Evolutionary conservation across 805 yeast genomes (phyloP).

Genomic region (Barnettozyma californica): DNA sequence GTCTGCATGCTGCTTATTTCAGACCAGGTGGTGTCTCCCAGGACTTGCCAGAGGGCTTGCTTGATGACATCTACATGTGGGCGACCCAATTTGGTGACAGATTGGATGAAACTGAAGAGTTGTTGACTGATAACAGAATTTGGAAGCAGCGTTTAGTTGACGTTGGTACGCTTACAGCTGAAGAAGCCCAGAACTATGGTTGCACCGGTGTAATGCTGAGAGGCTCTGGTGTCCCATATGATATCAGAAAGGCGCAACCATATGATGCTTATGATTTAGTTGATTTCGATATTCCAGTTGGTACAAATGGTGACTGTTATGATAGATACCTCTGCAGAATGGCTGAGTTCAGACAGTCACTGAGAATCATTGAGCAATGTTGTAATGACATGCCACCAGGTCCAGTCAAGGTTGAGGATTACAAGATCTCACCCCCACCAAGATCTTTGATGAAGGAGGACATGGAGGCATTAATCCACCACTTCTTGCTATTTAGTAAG

Average conservation of each 20-base stretch:
- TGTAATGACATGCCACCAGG: conserved; percentile 90
- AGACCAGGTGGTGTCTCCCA: conserved; percentile 92
- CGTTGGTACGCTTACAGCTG: conserved; percentile 78
- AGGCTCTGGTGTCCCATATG: conserved; percentile 87
- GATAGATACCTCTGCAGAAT: conserved; percentile 85
- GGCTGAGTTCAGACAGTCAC: conserved; percentile 89
- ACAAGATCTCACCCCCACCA: conserved; percentile 79
- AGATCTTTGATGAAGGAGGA: conserved; percentile 81
- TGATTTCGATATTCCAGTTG: conserved; percentile 85
- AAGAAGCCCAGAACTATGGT: conserved; percentile 78
- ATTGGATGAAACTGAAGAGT: conserved; percentile 84
- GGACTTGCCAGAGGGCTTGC: conserved; percentile 79
- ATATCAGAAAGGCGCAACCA: conserved; percentile 80
- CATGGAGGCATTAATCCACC: conserved; percentile 90
- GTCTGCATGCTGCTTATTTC: conserved; percentile 82
- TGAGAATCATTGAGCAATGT: conserved; percentile 86
- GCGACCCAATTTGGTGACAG: conserved; percentile 94
- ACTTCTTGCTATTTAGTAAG: conserved; percentile 80
- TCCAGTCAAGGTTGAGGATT: conserved; percentile 87
- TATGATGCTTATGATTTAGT: conserved; percentile 85
- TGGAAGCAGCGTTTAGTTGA: conserved; percentile 85
- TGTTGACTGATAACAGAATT: conserved; percentile 84
- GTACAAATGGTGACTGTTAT: conserved; percentile 84
- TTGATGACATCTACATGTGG: conserved; percentile 93
- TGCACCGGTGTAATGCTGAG: conserved; percentile 86